Percentiles rank a stretch among this genome's conserved stretches.
Evolutionary conservation across 169 alveolate species (phyloP).

Genomic region (Neospora caninum): DNA sequence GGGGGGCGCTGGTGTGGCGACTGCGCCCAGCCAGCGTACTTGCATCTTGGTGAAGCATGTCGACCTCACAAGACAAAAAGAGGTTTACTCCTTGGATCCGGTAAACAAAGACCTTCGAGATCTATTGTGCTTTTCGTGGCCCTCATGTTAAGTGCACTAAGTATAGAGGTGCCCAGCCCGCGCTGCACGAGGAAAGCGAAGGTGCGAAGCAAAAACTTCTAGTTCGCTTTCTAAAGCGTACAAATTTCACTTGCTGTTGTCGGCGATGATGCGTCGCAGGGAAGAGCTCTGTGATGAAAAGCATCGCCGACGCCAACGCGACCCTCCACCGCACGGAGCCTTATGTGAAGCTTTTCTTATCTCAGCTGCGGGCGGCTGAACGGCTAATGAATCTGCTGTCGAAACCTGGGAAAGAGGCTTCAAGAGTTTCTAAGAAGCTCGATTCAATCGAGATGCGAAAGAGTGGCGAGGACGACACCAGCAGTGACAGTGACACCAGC

Average conservation of each 20-base stretch:
- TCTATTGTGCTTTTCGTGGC: not conserved
- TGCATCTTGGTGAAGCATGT: too few relatives aligned
- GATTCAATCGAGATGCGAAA: not conserved
- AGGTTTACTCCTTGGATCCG: too few relatives aligned
- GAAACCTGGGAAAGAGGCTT: not conserved
- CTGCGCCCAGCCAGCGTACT: too few relatives aligned
- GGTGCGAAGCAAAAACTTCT: too few relatives aligned
- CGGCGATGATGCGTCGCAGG: not conserved
- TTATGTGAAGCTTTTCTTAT: not conserved
- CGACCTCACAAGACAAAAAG: too few relatives aligned
- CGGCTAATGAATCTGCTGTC: not conserved
- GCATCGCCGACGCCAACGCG: not conserved
- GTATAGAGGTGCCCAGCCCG: not conserved
- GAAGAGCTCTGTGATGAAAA: not conserved
- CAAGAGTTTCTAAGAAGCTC: not conserved
- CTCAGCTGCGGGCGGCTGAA: not conserved
- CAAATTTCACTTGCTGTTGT: too few relatives aligned
- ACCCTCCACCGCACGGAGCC: constrained; percentile 15
- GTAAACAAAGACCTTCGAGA: too few relatives aligned
- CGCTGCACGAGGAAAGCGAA: too few relatives aligned
- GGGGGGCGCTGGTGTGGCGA: too few relatives aligned
- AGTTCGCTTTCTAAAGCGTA: too few relatives aligned
- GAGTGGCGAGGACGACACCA: not conserved
- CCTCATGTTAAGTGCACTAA: not conserved
- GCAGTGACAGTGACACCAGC: not conserved